Evolutionary conservation across 805 yeast species (phyloP).

Genomic region (Starmerella ratchasimensis): DNA sequence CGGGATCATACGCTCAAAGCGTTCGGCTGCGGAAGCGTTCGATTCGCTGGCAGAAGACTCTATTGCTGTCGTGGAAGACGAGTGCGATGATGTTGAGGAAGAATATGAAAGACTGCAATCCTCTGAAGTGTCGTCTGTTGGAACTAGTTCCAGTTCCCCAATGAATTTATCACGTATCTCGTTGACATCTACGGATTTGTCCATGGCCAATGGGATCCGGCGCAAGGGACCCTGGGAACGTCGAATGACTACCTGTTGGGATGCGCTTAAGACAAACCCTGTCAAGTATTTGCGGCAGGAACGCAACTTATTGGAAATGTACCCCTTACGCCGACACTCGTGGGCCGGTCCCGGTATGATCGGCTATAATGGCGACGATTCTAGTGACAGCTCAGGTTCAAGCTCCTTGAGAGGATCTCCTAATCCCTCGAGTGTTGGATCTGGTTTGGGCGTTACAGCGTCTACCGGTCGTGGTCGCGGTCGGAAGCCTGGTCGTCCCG

Average conservation of each 20-base stretch:
- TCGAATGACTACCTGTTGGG: slow-evolving; percentile 25
- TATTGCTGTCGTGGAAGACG: background rate
- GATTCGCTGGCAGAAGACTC: background rate
- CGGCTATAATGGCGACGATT: slow-evolving; percentile 2
- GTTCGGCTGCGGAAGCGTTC: slow-evolving; percentile 10
- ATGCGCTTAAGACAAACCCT: slow-evolving; percentile 22
- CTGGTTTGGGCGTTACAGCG: background rate
- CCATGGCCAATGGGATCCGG: background rate
- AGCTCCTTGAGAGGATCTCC: no score
- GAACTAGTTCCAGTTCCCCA: no score
- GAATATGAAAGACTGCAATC: background rate
- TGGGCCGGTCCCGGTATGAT: slow-evolving; percentile 20
- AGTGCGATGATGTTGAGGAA: background rate
- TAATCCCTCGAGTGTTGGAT: no score
- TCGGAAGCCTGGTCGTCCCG: background rate
- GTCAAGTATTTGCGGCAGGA: slow-evolving; percentile 23
- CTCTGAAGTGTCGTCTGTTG: no score
- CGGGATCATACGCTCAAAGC: slow-evolving; percentile 2
- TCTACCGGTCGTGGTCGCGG: background rate
- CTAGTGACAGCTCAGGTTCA: background rate
- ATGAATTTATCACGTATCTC: no score
- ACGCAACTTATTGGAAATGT: slow-evolving; percentile 22
- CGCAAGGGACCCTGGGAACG: no score
- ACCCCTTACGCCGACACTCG: slow-evolving; percentile 24
- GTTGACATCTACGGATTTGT: no score